Base-by-base conservation (phyloP, 1,284 basidiomycete genomes). In the Clitocybe nebularis region DNA sequence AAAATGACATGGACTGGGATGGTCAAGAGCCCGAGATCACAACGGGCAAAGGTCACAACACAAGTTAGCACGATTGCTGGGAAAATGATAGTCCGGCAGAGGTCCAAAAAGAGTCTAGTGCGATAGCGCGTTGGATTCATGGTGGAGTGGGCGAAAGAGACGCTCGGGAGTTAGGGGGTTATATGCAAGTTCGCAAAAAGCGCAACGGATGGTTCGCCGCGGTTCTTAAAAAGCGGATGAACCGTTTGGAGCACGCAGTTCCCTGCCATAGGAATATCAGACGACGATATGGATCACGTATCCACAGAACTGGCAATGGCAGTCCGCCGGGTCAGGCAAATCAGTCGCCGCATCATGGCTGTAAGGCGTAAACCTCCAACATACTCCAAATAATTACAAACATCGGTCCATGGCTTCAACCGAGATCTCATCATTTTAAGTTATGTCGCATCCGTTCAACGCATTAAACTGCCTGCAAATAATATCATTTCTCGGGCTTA, bases 1-100 rank as follows among this genome's bases (percentile, higher is more conserved):
- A 72, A 71, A 2, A 55, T 39, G 21, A 69, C 9, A 49, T 74
- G 67, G n/a, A 54, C 53, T 1, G 69, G 68, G 10, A 68, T 28
- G 1, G 63, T 51, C 8, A 67, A 46, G 25, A 53, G 41, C 5
- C 69, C 63, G 17, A 69, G 54, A 22, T 47, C 52, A 30, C 55
- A 46, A 9, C 46, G 43, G 28, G 54, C 47, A 37, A 59, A 13
- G 1, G 48, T 52, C n/a, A 70, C 54, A 16, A 61, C 20, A 21
- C 56, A 25, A 16, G 50, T 59, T 21, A 76, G 56, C 6, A 61
- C 44, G 7, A 63, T 34, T 14, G 58, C 60, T 33, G 77, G 77
- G 1, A 72, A 40, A 20, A 67, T 54, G 32, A 76, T 32, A 9
- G 66, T 62, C 26, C 61, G 62, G 29, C 59, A 55, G 13, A 67